phyloP scores from a whole-genome alignment of 257 asterid species.

The Galeopsis tetrahit region DNA sequence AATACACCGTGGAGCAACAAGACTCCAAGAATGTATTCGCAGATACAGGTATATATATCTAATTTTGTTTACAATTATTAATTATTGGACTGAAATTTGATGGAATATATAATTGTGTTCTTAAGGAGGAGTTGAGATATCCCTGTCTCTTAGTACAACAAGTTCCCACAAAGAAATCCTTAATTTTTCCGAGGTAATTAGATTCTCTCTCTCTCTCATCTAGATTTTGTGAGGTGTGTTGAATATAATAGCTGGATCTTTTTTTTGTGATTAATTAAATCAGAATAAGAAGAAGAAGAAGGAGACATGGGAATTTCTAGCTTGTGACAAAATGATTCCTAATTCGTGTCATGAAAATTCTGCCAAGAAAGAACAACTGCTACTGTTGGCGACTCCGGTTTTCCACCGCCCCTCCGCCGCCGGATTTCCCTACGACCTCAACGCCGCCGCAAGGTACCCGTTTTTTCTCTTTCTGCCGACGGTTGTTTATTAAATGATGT shows the following conservation, averaged over 20 bases:
- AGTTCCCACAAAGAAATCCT: slow-evolving; percentile 22
- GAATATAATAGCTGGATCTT: not conserved
- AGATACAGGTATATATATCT: slow-evolving; percentile 30
- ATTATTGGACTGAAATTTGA: not conserved
- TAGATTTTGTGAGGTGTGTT: not conserved
- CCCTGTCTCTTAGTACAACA: slow-evolving; percentile 44
- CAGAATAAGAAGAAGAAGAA: slow-evolving; percentile 8
- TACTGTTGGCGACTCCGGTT: slow-evolving; percentile 29
- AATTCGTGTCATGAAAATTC: slow-evolving; percentile 8
- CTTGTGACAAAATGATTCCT: slow-evolving; percentile 22
- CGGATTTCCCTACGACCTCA: slow-evolving; percentile 38
- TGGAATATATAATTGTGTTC: not conserved
- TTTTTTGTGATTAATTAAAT: not conserved
- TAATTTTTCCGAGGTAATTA: slow-evolving; percentile 28
- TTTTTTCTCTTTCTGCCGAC: not conserved
- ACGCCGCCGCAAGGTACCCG: slow-evolving; percentile 35
- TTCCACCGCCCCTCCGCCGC: slow-evolving; percentile 27
- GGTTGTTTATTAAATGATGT: not conserved
- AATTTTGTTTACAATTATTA: not conserved
- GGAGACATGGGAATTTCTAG: slow-evolving; percentile 33
- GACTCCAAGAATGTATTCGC: slow-evolving; percentile 18
- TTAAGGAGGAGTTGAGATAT: slow-evolving; percentile 40
- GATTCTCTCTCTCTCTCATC: not conserved
- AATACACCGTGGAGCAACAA: not conserved
- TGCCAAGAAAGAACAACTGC: slow-evolving; percentile 3